Base-by-base conservation (phyloP, 2,329 filamentous ascomycete genomes). In the Nannizziopsis barbatae region DNA sequence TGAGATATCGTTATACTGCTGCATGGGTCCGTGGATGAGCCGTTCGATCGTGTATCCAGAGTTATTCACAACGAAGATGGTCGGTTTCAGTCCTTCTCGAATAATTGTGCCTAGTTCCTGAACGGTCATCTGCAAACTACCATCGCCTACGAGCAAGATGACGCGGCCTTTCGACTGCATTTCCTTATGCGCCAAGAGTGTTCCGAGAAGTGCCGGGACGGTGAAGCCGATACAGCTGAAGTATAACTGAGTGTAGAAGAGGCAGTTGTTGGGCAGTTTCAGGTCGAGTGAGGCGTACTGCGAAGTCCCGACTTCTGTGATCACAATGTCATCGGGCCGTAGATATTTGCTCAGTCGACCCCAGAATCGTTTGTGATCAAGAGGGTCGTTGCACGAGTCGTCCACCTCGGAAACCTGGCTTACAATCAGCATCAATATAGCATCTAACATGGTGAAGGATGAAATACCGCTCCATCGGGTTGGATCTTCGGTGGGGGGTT, bases 121-220 rank as follows among this genome's bases (percentile, higher is more conserved):
- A 15, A 59, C 56, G 3, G 56, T 59, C 56, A 59, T 57, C 31
- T 59, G 57, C 33, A 59, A 49, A 44, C 57, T 59, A 17, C 57
- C 57, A 35, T 59, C 57, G n/a, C 57, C 57, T 8, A 59, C 55
- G 18, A 59, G 50, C 36, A 59, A 44, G 18, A 59, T 50, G 6
- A 56, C 51, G 20, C 57, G 53, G 14, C 57, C 57, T 12, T 46
- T 40, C 18, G 49, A 39, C 10, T 54, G 48, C 20, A 54, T 49
- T 37, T 59, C 57, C 37, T 55, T 53, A 15, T 52, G 53, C 14
- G 57, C 57, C 27, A 58, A 37, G 5, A 56, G 45, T 6, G 53
- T 55, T 7, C 57, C 57, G 10, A 58, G 51, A 18, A 54, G 54
- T 27, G 56, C 54, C 12, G 55, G 55, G 10, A 59, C 55, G 0